Base-by-base conservation (phyloP, 1,139 yeast species). In the Sugiyamaella japonica region DNA sequence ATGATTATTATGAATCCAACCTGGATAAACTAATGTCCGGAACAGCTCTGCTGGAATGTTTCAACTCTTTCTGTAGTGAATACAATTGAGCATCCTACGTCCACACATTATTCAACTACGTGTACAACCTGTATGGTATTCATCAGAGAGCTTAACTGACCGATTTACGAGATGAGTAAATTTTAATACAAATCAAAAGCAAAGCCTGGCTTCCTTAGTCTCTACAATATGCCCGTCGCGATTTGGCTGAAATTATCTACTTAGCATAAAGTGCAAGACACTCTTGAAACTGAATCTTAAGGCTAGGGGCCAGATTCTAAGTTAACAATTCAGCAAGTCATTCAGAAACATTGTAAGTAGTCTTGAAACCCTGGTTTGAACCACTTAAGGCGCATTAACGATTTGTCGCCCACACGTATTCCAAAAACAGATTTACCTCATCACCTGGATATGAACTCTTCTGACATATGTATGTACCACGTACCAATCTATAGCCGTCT, bases 261-360 rank as follows among this genome's bases (percentile, higher is more conserved):
- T 34, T 37, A 17, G 28, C 43, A 46, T 46, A 39, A 47, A 28
- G 44, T 23, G 39, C 44, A 47, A 47, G 34, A 25, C 44, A 40
- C 12, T 40, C 23, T 40, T 40, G 20, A 40, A 23, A 25, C 13
- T 39, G 43, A 39, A 39, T 39, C 43, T 16, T 16, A 12, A 31
- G 36, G 36, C 36, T 7, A 10, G n/a, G 17, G 39, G n/a, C 17
- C 39, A 36, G 17, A 36, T 7, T 2, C 12, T 15, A 38, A 38
- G 34, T 29, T 29, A 29, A 12, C 34, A 29, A 29, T 29, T 29
- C n/a, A 29, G n/a, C n/a, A 12, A 29, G n/a, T 29, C 34, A 29
- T 29, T 17, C 23, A 38, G 17, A 38, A 38, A 38, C 23, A 38
- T 16, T 38, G 41, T 16, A 23, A 38, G 41, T 38, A 38, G 13